Base-by-base conservation (phyloP, 2,329 filamentous ascomycete genomes). In the Cordyceps pruinosa region DNA sequence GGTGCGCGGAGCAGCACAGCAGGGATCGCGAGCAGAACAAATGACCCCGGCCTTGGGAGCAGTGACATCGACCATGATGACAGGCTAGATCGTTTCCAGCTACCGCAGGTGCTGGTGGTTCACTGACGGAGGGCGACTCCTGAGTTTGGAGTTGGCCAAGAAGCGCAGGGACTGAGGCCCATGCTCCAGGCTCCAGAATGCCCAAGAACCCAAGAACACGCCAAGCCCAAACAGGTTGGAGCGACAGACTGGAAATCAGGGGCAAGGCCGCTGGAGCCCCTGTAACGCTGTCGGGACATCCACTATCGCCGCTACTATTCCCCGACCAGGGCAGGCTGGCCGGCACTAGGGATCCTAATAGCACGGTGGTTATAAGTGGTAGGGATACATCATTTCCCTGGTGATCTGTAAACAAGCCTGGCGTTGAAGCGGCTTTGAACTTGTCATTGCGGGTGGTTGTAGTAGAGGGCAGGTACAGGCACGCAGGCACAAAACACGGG, bases 401-500 rank as follows among this genome's bases (percentile, higher is more conserved):
- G 4, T 1, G n/a, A 9, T 41, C n/a, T 41, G n/a, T 41, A 9
- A 41, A 41, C 8, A 41, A 2, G n/a, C n/a, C 37, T 21, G 37
- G n/a, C n/a, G 19, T 21, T 8, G 10, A 17, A 9, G 7, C 3
- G 35, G 17, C 19, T 5, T n/a, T 41, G 37, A n/a, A n/a, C n/a
- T n/a, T n/a, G n/a, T n/a, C n/a, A n/a, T n/a, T n/a, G n/a, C n/a
- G n/a, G n/a, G n/a, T 39, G 35, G 17, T 17, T 37, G 35, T 13
- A n/a, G 15, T 26, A 9, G 45, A 12, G 17, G 17, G 30, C 7
- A 26, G 41, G 41, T 17, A 37, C 10, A 34, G 21, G 32, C 17
- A 50, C 48, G 48, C 48, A 50, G 48, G 48, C 39, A 50, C 48
- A 26, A 39, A 39, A 50, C 47, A 50, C 48, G 48, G 48, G 34